These are phyloP conservation scores for Globisporangium paddicum DNA, from an alignment of 352 stramenopile genomes.

Conservation along the genomic window DNA sequence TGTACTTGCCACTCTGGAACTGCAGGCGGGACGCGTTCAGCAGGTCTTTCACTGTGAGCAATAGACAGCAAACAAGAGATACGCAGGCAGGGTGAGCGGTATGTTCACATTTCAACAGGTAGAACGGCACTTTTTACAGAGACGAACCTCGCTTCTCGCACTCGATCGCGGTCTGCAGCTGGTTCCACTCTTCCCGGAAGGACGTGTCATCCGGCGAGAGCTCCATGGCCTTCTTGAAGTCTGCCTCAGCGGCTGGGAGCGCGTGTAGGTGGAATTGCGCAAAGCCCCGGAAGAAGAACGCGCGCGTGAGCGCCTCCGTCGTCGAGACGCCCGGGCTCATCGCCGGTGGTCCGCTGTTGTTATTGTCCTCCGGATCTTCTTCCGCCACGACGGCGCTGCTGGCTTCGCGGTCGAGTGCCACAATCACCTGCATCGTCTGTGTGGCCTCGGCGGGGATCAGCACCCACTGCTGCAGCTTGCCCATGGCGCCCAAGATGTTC, in stretches of 20 bases:
- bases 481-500: constrained; percentile 55
- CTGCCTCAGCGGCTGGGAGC: constrained; percentile 33
- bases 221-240: constrained; percentile 45
- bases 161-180: constrained; percentile 36
- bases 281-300: constrained; percentile 62
- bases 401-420: constrained; percentile 32
- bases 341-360: neutral
- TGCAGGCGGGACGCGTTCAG: constrained; percentile 49
- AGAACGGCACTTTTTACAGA: neutral
- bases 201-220: constrained; percentile 45
- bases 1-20: constrained; percentile 54
- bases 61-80: too few relatives aligned
- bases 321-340: neutral
- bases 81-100: neutral
- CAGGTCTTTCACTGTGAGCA: constrained; percentile 42
- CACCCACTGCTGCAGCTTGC: constrained; percentile 52
- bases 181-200: constrained; percentile 49
- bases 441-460: constrained; percentile 37
- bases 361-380: constrained; percentile 4
- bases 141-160: constrained; percentile 33
- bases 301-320: constrained; percentile 31
- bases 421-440: constrained; percentile 42
- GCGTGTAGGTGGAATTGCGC: constrained; percentile 40
- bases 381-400: neutral
- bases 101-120: neutral